These are phyloP conservation scores for Acanthochlamys bracteata DNA, from an alignment of 106 monocot species.

Conservation along the genomic window DNA sequence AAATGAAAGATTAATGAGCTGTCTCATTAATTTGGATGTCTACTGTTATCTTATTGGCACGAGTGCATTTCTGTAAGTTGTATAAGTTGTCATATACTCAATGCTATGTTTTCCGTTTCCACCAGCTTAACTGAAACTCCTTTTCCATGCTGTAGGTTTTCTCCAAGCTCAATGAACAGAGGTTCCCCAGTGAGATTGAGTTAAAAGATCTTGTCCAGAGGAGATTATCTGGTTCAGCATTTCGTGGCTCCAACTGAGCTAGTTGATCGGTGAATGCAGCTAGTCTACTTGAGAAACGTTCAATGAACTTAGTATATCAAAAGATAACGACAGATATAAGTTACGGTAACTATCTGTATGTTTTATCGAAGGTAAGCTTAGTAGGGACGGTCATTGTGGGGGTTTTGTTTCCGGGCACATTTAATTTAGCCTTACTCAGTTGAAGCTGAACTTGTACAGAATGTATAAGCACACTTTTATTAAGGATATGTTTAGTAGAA, in stretches of 20 bases:
- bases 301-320: no score
- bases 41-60: background rate
- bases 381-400: no score
- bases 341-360: no score
- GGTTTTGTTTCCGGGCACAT: no score
- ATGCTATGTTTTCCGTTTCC: background rate
- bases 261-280: background rate
- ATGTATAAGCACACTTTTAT: no score
- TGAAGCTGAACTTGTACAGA: no score
- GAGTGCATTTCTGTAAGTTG: background rate
- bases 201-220: slow-evolving; percentile 52
- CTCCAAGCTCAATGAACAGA: slow-evolving; percentile 66
- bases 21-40: background rate
- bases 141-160: slow-evolving; percentile 44
- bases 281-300: no score
- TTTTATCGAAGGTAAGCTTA: no score
- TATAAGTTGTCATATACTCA: background rate
- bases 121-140: background rate
- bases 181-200: slow-evolving; percentile 76
- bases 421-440: no score
- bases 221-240: slow-evolving; percentile 18
- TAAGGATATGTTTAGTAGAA: no score
- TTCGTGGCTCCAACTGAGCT: background rate
- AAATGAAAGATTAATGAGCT: background rate
- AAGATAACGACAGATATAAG: no score